Conservation (phyloP, 2,329 filamentous ascomycete genomes). For the Albophoma yamanashiensis region DNA sequence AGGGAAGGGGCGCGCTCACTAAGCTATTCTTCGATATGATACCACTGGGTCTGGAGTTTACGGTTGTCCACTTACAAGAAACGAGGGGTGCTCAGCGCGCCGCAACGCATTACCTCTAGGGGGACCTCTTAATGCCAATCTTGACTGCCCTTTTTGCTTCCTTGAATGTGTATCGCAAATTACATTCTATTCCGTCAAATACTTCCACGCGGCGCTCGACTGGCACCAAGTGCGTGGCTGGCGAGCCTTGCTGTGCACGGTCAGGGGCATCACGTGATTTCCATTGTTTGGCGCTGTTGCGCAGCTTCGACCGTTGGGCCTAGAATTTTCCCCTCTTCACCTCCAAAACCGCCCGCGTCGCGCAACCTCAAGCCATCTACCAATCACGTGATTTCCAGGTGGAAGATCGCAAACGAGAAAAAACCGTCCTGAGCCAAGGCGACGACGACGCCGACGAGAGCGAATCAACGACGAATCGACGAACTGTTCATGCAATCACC, state of each 20-base stretch:
- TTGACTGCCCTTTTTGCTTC: background rate
- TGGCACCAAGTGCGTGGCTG: too few relatives aligned
- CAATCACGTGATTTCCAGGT: constrained; percentile 20
- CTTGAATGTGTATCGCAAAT: constrained; percentile 2
- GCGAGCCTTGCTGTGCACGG: constrained; percentile 2
- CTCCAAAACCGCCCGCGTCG: constrained; percentile 1
- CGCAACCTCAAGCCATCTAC: constrained; percentile 8
- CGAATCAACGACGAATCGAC: constrained; percentile 11
- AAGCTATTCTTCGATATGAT: constrained; percentile 20
- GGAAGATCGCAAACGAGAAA: constrained; percentile 15
- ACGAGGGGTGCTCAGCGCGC: background rate
- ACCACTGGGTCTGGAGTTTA: constrained; percentile 23
- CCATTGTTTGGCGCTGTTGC: constrained; percentile 7
- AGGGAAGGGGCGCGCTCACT: constrained; percentile 7
- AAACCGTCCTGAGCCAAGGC: constrained; percentile 7
- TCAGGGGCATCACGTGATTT: constrained; percentile 19
- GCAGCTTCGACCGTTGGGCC: constrained; percentile 1
- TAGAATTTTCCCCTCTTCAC: constrained; percentile 5
- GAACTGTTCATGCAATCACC: constrained; percentile 17
- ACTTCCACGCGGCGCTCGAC: too few relatives aligned
- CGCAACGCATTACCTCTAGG: background rate
- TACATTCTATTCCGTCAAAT: constrained; percentile 1
- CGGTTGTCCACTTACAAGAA: constrained; percentile 2
- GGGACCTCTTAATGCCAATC: background rate
- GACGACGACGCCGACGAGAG: constrained; percentile 6